Percentiles rank a stretch among this genome's conserved stretches.
Conservation (phyloP, 768 basidiomycete genomes). For the Lentinus tigrinus region DNA sequence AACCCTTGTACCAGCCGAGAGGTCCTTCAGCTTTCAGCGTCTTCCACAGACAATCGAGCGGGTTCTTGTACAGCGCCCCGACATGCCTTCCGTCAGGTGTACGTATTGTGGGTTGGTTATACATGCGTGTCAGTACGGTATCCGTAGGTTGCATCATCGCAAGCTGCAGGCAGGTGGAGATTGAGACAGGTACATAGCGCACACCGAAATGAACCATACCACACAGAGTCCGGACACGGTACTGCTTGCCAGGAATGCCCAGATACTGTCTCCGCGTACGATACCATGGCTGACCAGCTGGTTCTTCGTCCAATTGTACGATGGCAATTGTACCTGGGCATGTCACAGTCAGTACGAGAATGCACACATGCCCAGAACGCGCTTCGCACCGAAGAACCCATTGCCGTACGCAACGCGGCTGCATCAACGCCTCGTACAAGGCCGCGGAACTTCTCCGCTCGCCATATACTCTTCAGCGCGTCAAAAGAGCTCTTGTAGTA, state of each 20-base stretch:
- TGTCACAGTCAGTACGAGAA: neutral
- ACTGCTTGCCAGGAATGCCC: slow-evolving; percentile 87
- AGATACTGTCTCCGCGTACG: slow-evolving; percentile 72
- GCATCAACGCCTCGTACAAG: slow-evolving; percentile 90
- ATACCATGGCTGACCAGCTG: slow-evolving; percentile 68
- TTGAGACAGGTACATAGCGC: neutral
- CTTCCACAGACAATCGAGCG: slow-evolving; percentile 96
- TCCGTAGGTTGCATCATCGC: slow-evolving; percentile 94
- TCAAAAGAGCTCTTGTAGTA: slow-evolving; percentile 83
- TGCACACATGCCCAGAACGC: neutral
- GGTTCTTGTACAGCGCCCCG: slow-evolving; percentile 84
- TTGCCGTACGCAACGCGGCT: slow-evolving; percentile 88
- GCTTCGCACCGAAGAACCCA: slow-evolving; percentile 78
- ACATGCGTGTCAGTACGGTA: slow-evolving; percentile 90
- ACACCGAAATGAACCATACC: slow-evolving; percentile 45
- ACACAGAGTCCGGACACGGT: slow-evolving; percentile 90
- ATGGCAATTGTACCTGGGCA: slow-evolving; percentile 89
- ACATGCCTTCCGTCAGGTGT: slow-evolving; percentile 69
- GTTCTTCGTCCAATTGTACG: slow-evolving; percentile 91
- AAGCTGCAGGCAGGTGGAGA: slow-evolving; percentile 46
- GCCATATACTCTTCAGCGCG: slow-evolving; percentile 78
- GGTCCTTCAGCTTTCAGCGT: slow-evolving; percentile 89
- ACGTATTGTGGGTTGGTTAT: slow-evolving; percentile 85
- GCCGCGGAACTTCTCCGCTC: slow-evolving; percentile 75
- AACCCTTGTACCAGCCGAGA: slow-evolving; percentile 96